Base-by-base conservation (phyloP, 768 basidiomycete species). In the Kwoniella mangroviensis region DNA sequence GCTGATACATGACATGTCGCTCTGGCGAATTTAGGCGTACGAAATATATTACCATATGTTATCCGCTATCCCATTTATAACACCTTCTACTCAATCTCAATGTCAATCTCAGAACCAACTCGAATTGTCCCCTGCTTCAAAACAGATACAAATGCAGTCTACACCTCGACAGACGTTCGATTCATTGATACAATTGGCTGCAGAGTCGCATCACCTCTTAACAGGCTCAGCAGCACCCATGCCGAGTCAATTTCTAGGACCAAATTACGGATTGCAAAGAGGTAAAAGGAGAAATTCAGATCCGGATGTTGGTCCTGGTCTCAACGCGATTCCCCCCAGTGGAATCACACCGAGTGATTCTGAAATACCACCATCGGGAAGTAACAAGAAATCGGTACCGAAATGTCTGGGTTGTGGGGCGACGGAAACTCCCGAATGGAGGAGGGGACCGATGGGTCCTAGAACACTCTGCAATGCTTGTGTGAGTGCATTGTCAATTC, bases 381-480 rank as follows among this genome's bases (percentile, higher is more conserved):
- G 65, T 26, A 41, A 19, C 0, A 75, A 74, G 51, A 73, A 71
- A 60, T 22, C 45, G 22, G 40, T 62, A 2, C 71, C 80, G 13
- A 73, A 73, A 45, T 82, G 81, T 69, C 55, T 81, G 40, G 79
- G 78, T 9, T 84, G 83, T 59, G 75, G 76, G 22, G 79, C 79
- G 19, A 83, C 80, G 1, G 83, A 83, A 63, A 84, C 83, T 21
- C 83, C 83, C 10, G 83, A 84, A 71, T 84, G 83, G 83, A 73
- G 83, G 52, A 75, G 82, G 61, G 83, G 83, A 26, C 83, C 83
- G 12, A 73, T 83, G 71, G 83, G 83, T 12, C 83, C 83, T 11
- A 74, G 83, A 59, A 84, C 83, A 10, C 66, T 84, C 58, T 84
- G 83, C 63, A 83, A 83, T 71, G 83, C 83, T 65, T 84, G 83